These are phyloP conservation scores for Botryosphaeria agaves DNA, from an alignment of 2,329 filamentous ascomycete genomes.

Conservation along the genomic window DNA sequence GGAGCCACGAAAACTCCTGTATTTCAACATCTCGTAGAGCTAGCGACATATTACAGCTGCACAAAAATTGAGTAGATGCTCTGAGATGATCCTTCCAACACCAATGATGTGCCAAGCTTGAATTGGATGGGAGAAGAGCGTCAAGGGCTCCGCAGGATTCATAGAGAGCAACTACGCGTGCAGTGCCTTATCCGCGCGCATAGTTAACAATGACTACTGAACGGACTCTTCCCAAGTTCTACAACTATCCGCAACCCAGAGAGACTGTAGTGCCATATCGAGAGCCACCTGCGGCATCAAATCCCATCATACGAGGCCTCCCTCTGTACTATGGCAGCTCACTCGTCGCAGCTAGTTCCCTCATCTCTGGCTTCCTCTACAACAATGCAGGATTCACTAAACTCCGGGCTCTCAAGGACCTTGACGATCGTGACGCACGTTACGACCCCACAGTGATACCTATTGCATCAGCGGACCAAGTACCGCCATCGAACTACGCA, in stretches of 20 bases:
- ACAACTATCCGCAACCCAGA: slow-evolving; percentile 18
- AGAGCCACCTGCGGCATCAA: slow-evolving; percentile 26
- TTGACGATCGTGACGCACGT: slow-evolving; percentile 36
- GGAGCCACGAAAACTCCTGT: no score
- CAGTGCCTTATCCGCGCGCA: no score
- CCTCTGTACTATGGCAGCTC: slow-evolving; percentile 43
- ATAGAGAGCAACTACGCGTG: no score
- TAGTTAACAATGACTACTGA: no score
- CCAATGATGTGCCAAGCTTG: no score
- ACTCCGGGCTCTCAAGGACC: slow-evolving; percentile 35
- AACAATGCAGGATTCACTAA: slow-evolving; percentile 48
- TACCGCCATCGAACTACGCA: slow-evolving; percentile 10
- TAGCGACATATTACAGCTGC: no score
- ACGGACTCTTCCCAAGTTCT: slow-evolving; percentile 3
- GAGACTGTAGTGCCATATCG: slow-evolving; percentile 15
- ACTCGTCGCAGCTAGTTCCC: slow-evolving; percentile 3
- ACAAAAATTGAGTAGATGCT: no score
- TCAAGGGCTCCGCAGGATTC: no score
- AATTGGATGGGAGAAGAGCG: no score
- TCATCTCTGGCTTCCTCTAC: slow-evolving; percentile 49
- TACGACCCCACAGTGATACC: slow-evolving; percentile 42
- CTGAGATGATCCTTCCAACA: no score
- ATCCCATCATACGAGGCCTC: slow-evolving; percentile 53
- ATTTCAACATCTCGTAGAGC: no score
- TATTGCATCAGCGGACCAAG: slow-evolving; percentile 8